Conservation (phyloP, 1,284 basidiomycete genomes). For the Gomphus sp. region DNA sequence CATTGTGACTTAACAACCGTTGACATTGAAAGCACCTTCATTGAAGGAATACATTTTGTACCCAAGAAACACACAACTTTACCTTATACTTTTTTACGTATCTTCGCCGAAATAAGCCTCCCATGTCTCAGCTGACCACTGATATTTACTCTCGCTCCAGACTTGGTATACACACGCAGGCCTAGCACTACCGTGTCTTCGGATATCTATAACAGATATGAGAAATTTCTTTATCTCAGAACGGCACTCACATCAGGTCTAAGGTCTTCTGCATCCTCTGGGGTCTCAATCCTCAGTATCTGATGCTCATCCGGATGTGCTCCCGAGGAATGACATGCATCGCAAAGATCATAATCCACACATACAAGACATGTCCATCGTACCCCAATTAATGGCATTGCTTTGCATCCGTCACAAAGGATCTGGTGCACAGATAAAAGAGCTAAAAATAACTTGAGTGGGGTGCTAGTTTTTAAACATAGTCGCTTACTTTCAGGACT, state of each 20-base stretch:
- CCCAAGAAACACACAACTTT: not conserved
- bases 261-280: constrained; percentile 11
- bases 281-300: constrained; percentile 14
- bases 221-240: not conserved
- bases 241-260: constrained; percentile 7
- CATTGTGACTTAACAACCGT: no score
- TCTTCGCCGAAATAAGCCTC: constrained; percentile 12
- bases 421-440: not conserved
- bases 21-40: no score
- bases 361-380: constrained; percentile 9
- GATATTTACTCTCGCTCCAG: constrained; percentile 13
- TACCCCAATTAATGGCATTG: not conserved
- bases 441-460: not conserved
- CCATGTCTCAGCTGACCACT: constrained; percentile 16
- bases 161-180: constrained; percentile 15
- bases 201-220: constrained; percentile 3
- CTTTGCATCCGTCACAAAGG: not conserved
- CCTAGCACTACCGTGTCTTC: constrained; percentile 14
- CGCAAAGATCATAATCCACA: constrained; percentile 14
- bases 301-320: constrained; percentile 13
- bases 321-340: constrained; percentile 13
- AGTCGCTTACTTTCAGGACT: constrained; percentile 11
- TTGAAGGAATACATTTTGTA: not conserved
- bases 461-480: not conserved
- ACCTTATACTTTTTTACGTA: not conserved